Percentiles rank a stretch among this genome's conserved stretches.
These are phyloP conservation scores for Diaporthe helianthi DNA, from an alignment of 2,329 filamentous ascomycete species.

Conservation along the genomic window DNA sequence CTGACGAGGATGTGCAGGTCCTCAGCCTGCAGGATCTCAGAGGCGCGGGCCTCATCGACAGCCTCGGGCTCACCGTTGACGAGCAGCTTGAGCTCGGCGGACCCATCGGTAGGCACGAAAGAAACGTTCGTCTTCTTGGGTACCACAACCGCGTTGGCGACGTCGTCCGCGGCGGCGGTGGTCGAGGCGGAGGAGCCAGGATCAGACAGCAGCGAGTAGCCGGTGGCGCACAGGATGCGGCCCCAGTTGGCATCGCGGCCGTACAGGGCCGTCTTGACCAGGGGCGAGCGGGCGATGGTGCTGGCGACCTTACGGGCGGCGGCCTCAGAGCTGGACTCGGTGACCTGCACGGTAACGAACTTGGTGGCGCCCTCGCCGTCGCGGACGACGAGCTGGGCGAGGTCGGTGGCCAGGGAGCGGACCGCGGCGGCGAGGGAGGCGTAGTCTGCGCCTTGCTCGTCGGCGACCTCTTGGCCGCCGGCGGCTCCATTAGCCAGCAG, in stretches of 20 bases:
- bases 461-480: constrained; percentile 70
- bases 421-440: constrained; percentile 74
- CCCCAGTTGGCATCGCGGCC: constrained; percentile 99
- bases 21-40: constrained; percentile 78
- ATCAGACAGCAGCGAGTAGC: constrained; percentile 73
- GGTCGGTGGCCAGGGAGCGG: constrained; percentile 78
- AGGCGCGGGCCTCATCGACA: constrained; percentile 78
- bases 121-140: constrained; percentile 78
- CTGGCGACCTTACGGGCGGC: constrained; percentile 82
- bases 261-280: constrained; percentile 97
- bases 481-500: constrained; percentile 81
- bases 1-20: constrained; percentile 81
- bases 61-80: constrained; percentile 81
- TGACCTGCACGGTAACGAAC: constrained; percentile 91
- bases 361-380: constrained; percentile 98
- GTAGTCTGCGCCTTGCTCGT: constrained; percentile 66
- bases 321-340: constrained; percentile 71
- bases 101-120: constrained; percentile 80
- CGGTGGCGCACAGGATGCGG: constrained; percentile 91
- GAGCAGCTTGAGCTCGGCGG: constrained; percentile 75
- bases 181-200: constrained; percentile 63
- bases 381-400: constrained; percentile 91
- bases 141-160: constrained; percentile 64
- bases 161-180: constrained; percentile 68
- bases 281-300: constrained; percentile 86